Conservation (phyloP, 805 yeast species). For the Tetrapisispora iriomotensis region DNA sequence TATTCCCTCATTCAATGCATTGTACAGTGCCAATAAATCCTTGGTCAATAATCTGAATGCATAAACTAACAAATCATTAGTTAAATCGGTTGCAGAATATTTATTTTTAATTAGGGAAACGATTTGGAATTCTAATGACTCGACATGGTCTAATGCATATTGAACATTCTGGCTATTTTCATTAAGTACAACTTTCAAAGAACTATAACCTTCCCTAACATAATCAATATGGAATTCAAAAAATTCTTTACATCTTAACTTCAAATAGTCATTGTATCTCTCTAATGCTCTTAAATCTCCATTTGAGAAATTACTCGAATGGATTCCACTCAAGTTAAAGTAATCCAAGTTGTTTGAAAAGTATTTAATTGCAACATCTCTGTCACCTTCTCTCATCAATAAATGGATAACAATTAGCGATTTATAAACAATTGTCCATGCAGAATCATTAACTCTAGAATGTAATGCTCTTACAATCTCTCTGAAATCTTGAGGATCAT, state of each 20-base stretch:
- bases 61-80: slow-evolving; percentile 73
- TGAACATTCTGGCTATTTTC: slow-evolving; percentile 47
- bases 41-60: slow-evolving; percentile 84
- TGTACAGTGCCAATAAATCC: slow-evolving; percentile 78
- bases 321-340: slow-evolving; percentile 33
- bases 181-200: slow-evolving; percentile 37
- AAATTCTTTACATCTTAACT: slow-evolving; percentile 59
- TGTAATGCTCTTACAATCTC: slow-evolving; percentile 60
- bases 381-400: slow-evolving; percentile 87
- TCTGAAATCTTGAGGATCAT: slow-evolving; percentile 39
- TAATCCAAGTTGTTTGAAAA: slow-evolving; percentile 41
- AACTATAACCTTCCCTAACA: slow-evolving; percentile 56
- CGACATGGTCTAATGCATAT: slow-evolving; percentile 72
- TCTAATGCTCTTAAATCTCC: slow-evolving; percentile 47
- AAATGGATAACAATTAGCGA: slow-evolving; percentile 76
- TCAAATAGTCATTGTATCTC: slow-evolving; percentile 64
- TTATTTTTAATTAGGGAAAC: slow-evolving; percentile 63
- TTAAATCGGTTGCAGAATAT: slow-evolving; percentile 69
- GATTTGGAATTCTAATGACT: slow-evolving; percentile 75
- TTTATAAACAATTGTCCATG: slow-evolving; percentile 90
- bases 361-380: slow-evolving; percentile 59
- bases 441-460: slow-evolving; percentile 57
- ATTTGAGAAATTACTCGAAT: slow-evolving; percentile 24
- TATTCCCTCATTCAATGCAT: slow-evolving; percentile 89
- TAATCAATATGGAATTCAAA: slow-evolving; percentile 60